Base-by-base conservation (phyloP, 306 rosid species). In the Vachellia pachyceras region DNA sequence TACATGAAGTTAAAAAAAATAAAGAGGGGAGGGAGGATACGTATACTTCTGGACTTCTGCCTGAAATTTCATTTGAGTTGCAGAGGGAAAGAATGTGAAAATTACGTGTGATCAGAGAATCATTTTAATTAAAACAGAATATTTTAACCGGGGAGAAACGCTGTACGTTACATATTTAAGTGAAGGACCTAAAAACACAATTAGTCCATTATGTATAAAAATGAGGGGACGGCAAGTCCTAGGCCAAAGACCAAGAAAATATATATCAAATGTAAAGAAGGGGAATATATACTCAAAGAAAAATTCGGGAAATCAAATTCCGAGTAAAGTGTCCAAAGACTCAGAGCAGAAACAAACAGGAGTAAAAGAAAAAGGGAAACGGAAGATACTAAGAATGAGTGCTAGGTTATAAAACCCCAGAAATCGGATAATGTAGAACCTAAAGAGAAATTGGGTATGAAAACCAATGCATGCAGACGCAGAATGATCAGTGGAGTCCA, bases 381-480 rank as follows among this genome's bases (percentile, higher is more conserved):
- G 33, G 37, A 60, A 50, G 75, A 23, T 17, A 8, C 7, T 29
- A 72, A 33, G 50, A 69, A 39, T 63, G 72, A 77, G 74, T 61
- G 68, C 18, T n/a, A 75, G 54, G 52, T 18, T 23, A 55, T 25
- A 41, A 60, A 82, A 67, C 84, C 84, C 77, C 70, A 82, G 65
- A 79, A 61, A 50, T 54, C 29, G 78, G 2, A 52, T 20, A 67
- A 71, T 40, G 77, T 22, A 63, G n/a, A 57, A 37, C 49, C 29
- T 37, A 55, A 72, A 60, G 40, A n/a, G 66, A 58, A 73, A 39
- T 42, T 15, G 58, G 66, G 22, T 33, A 11, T 8, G 3, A 46
- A 22, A 61, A 33, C 8, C 44, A 22, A 13, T 22, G 42, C 44
- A 50, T 63, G 45, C 67, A 49, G 55, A 11, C 57, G n/a, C 17